Evolutionary conservation across 2,329 filamentous ascomycete genomes (phyloP), one percentile per base, ranked within the genome.

Genomic region (Beauveria varroae): DNA sequence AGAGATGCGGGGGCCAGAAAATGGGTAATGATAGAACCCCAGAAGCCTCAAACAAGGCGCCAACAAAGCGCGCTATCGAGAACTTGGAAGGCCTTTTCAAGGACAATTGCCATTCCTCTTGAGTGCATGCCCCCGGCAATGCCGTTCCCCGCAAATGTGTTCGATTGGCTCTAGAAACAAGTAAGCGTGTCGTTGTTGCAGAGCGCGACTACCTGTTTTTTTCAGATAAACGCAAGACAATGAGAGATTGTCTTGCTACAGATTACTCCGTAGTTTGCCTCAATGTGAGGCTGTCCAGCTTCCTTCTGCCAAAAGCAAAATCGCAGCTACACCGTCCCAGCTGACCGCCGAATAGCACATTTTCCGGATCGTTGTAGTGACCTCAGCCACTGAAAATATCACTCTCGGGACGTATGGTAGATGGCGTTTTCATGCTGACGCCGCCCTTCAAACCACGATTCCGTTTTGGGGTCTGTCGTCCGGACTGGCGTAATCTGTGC

Each of bases 341-440:
- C 34, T 52, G 47, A 44, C 56, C 43, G 54, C 24, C 4, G 9
- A 7, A 18, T 47, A 46, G 40, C 16, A 30, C 14, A 28, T 10
- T 26, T 34, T 10, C 53, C 26, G 22, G 34, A 41, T 28, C 16
- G 24, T 24, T 8, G 26, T 28, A 26, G 26, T 18, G 10, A 26
- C 43, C 24, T 50, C 53, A 56, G 41, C 57, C 34, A 28, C 22
- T 14, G n/a, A 37, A 41, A 53, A 60, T 8, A 46, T 28, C 40
- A 53, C 37, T 53, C 49, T 12, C 6, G 57, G 57, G 47, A 37
- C 24, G 37, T 43, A 14, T 60, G n/a, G 34, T 52, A n/a, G 24
- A 60, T 52, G 49, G 57, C 47, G 40, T 43, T 60, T 52, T 60
- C n/a, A 43, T 60, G 50, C 50, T 60, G 58, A 60, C 50, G 58